Percentiles rank a stretch among this genome's conserved stretches.
Conservation (phyloP, 2,329 filamentous ascomycete species). For the Stachybotrys chartarum region DNA sequence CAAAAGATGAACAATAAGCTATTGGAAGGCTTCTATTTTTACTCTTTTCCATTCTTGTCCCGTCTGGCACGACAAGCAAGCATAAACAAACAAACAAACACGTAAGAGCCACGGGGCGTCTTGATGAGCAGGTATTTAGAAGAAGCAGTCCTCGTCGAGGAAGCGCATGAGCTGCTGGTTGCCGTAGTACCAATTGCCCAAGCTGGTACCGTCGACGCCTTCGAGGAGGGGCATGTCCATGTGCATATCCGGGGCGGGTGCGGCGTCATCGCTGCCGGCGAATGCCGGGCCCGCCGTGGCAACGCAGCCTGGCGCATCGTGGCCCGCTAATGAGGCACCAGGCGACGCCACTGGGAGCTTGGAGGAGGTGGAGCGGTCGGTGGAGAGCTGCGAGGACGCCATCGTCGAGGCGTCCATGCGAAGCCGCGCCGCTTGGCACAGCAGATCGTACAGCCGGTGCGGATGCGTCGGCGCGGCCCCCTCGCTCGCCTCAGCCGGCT, state of each 20-base stretch:
- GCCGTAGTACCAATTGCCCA: constrained; percentile 15
- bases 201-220: neutral
- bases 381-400: neutral
- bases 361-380: too few relatives aligned
- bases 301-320: too few relatives aligned
- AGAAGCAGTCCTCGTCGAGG: constrained; percentile 2
- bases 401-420: constrained; percentile 9
- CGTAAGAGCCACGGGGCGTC: neutral
- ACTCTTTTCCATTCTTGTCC: too few relatives aligned
- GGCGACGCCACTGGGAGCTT: too few relatives aligned
- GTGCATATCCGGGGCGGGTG: neutral
- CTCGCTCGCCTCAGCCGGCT: constrained; percentile 7
- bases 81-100: neutral
- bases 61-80: too few relatives aligned
- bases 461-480: constrained; percentile 17
- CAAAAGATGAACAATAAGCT: too few relatives aligned
- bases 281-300: neutral
- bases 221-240: neutral
- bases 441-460: constrained; percentile 23
- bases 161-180: constrained; percentile 18
- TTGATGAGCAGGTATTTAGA: neutral
- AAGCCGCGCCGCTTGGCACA: constrained; percentile 22
- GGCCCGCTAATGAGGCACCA: too few relatives aligned
- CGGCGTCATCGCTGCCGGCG: neutral
- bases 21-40: too few relatives aligned